A percentile compares a stretch with the other conserved stretches of the same genome.
Evolutionary conservation across 345 rosid species (phyloP).

Genomic region (Triadica sebifera): DNA sequence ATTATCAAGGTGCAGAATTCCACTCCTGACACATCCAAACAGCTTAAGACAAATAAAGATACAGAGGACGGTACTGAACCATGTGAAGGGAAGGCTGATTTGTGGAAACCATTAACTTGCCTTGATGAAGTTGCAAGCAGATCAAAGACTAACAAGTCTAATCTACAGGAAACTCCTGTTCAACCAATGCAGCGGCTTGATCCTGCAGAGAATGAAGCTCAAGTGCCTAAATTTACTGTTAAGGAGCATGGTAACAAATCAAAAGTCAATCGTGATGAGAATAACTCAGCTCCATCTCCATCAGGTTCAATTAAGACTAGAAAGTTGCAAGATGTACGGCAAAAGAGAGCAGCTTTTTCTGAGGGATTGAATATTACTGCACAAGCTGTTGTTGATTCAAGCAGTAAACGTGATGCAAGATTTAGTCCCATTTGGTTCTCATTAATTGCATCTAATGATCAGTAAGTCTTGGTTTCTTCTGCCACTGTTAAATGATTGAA

Average conservation of each 20-base stretch:
- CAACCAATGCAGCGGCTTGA: constrained; percentile 10
- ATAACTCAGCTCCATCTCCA: constrained; percentile 16
- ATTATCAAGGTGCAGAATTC: constrained; percentile 20
- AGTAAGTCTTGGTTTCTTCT: constrained; percentile 28
- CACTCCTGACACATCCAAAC: constrained; percentile 28
- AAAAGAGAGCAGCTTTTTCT: constrained; percentile 18
- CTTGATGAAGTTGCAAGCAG: constrained; percentile 29
- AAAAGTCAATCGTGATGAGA: constrained; percentile 21
- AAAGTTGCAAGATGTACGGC: constrained; percentile 17
- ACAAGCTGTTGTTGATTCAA: constrained; percentile 28
- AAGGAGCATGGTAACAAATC: constrained; percentile 26
- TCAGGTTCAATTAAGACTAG: constrained; percentile 28
- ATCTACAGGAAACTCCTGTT: constrained; percentile 12
- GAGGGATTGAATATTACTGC: constrained; percentile 30
- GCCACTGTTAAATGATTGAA: constrained; percentile 7
- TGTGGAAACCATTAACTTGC: constrained; percentile 31
- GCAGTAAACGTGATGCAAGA: constrained; percentile 22
- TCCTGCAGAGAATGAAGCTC: constrained; percentile 17
- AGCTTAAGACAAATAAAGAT: constrained; percentile 11
- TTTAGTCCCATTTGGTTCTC: constrained; percentile 44
- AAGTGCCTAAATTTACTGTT: constrained; percentile 8
- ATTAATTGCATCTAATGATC: constrained; percentile 38
- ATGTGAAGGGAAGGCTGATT: constrained; percentile 27
- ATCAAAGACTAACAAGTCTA: constrained; percentile 23
- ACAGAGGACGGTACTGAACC: constrained; percentile 6